Base-by-base conservation (phyloP, 768 basidiomycete species). In the Hortiboletus campestris region DNA sequence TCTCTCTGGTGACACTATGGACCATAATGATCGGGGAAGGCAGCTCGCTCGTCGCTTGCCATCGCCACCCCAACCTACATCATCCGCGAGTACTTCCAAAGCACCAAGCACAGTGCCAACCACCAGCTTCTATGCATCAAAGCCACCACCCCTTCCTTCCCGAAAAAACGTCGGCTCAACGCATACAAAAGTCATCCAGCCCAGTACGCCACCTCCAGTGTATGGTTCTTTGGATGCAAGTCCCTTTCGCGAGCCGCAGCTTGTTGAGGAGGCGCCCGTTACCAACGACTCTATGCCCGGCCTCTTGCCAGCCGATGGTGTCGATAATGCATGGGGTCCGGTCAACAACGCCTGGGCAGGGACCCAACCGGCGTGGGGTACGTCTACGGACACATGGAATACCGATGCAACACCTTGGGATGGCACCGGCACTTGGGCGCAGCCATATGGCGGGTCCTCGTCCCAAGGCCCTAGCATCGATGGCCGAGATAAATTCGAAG, bases 401-500 rank as follows among this genome's bases (percentile, higher is more conserved):
- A 48, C 69, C 11, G 57, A 40, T 3, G 0, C 56, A 29, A 63
- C 64, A 4, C 60, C 69, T 55, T 71, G 67, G 71, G 68, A 72
- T 38, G 11, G 38, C 54, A 50, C 45, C 35, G 46, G 53, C 6
- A 20, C 54, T 49, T 74, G 74, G 72, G 9, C 34, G 1, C 61
- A 66, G 25, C n/a, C 57, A 28, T 63, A 52, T 46, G 59, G 60
- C 22, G 55, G 56, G 4, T 41, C 71, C 9, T 56, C 69, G 7
- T 62, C 59, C 17, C 68, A 70, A 41, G 71, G 68, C n/a, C 67
- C 69, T 57, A 69, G 55, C 41, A 87, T 91, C 60, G 81, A 84
- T 71, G 87, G 84, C 8, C 76, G 89, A 44, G 75, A 78, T 49
- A 74, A 73, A 9, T 65, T 74, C 3, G 88, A 91, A 65, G 89